Evolutionary conservation across 2,329 filamentous ascomycete genomes (phyloP).

Genomic region (Colletotrichum tanaceti): DNA sequence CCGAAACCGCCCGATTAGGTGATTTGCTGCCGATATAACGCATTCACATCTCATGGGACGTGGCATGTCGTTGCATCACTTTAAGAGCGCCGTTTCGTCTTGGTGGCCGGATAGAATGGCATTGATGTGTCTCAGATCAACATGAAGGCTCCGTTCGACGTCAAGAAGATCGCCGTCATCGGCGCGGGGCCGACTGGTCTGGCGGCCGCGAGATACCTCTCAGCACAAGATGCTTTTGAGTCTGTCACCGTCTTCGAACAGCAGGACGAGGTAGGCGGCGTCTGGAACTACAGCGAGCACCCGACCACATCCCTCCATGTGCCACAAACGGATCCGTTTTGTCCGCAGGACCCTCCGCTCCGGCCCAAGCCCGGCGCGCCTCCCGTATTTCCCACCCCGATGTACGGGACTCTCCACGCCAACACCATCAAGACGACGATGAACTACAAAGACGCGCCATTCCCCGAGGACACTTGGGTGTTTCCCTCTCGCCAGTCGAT

Average conservation of each 20-base stretch:
- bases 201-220: conserved; percentile 82
- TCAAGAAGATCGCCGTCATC: conserved; percentile 78
- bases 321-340: conserved; percentile 76
- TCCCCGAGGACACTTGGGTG: conserved; percentile 72
- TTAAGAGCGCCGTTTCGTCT: conserved; percentile 2
- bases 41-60: conserved; percentile 24
- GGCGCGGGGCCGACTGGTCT: conserved; percentile 86
- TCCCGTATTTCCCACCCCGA: conserved; percentile 80
- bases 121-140: conserved; percentile 3
- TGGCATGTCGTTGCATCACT: not conserved
- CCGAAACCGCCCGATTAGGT: conserved; percentile 36
- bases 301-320: conserved; percentile 63
- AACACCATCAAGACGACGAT: conserved; percentile 88
- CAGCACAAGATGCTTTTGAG: conserved; percentile 74
- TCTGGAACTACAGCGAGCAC: conserved; percentile 81
- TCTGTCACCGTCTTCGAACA: conserved; percentile 86
- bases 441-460: conserved; percentile 78
- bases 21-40: conserved; percentile 39
- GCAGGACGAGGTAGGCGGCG: conserved; percentile 78
- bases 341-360: conserved; percentile 72
- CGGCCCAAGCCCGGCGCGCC: conserved; percentile 54
- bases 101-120: not conserved
- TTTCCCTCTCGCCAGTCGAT: conserved; percentile 81
- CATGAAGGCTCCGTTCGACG: conserved; percentile 53
- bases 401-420: conserved; percentile 85